A percentile compares a stretch with the other conserved stretches of the same genome.
Conservation (phyloP, 2,329 filamentous ascomycete genomes). For the Fusarium sp. region DNA sequence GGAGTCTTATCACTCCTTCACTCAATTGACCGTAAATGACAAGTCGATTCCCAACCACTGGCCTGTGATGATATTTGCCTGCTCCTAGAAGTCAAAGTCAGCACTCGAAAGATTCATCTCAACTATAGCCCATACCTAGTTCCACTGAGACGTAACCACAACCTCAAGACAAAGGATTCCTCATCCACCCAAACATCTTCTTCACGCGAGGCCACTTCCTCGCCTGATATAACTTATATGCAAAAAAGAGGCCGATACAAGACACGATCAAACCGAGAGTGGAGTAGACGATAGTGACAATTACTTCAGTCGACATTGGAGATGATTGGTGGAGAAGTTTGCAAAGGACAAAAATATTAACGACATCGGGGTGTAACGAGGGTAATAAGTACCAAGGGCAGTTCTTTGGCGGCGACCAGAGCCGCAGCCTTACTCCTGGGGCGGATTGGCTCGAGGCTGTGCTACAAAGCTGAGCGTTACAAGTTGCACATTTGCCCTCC, state of each 20-base stretch:
- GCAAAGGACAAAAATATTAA: background rate
- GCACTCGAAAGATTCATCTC: background rate
- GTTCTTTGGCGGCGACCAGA: background rate
- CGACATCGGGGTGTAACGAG: background rate
- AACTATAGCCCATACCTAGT: rapidly evolving
- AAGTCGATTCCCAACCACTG: background rate
- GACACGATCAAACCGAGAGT: background rate
- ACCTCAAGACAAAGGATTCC: background rate
- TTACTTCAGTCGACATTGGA: constrained; percentile 1
- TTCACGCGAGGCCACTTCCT: background rate
- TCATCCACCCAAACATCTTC: background rate
- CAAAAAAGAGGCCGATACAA: background rate
- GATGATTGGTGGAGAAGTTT: background rate
- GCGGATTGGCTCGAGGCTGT: background rate
- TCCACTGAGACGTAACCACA: background rate
- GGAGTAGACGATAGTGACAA: background rate
- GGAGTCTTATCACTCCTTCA: background rate
- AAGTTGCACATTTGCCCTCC: background rate
- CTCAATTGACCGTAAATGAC: background rate
- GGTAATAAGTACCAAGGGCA: background rate
- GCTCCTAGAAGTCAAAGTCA: background rate
- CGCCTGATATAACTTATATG: background rate
- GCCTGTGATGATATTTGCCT: background rate
- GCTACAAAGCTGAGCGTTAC: background rate
- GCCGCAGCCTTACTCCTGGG: background rate